phyloP scores from a whole-genome alignment of 805 yeast genomes.

The Groenewaldozyma salmanticensis region DNA sequence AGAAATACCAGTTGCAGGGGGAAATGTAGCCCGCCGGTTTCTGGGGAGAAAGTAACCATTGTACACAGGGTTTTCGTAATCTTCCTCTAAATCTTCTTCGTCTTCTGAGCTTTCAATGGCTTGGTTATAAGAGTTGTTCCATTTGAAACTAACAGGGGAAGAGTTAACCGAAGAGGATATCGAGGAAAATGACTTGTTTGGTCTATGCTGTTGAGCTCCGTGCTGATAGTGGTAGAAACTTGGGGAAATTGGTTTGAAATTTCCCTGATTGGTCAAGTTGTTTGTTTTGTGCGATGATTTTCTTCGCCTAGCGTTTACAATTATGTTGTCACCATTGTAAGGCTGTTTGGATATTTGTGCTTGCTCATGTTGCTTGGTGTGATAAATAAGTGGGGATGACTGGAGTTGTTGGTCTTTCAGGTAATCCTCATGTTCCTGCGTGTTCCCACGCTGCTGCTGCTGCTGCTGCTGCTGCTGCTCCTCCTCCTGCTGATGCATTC shows the following conservation, averaged over 20 bases:
- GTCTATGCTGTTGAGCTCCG: neutral
- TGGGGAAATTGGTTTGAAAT: too few species aligned
- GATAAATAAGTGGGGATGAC: neutral
- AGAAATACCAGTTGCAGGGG: neutral
- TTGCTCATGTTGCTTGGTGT: neutral
- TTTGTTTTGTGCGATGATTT: too few species aligned
- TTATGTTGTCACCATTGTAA: too few species aligned
- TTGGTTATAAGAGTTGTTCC: slow-evolving; percentile 7
- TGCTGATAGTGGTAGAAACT: neutral
- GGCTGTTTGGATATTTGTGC: neutral
- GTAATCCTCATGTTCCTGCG: too few species aligned
- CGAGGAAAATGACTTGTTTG: neutral
- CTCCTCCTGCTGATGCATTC: too few species aligned
- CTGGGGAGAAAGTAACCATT: neutral
- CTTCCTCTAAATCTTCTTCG: neutral
- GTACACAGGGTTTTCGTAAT: neutral
- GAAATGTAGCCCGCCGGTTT: neutral
- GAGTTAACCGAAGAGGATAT: neutral
- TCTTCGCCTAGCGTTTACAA: too few species aligned
- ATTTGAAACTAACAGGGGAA: slow-evolving; percentile 3
- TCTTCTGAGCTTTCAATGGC: slow-evolving; percentile 3
- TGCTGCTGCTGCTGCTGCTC: too few species aligned
- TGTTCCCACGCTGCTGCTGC: too few species aligned
- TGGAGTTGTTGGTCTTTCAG: too few species aligned
- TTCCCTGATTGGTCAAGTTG: too few species aligned